Conservation (phyloP, 805 yeast genomes). For the Yamadazyma sp. region DNA sequence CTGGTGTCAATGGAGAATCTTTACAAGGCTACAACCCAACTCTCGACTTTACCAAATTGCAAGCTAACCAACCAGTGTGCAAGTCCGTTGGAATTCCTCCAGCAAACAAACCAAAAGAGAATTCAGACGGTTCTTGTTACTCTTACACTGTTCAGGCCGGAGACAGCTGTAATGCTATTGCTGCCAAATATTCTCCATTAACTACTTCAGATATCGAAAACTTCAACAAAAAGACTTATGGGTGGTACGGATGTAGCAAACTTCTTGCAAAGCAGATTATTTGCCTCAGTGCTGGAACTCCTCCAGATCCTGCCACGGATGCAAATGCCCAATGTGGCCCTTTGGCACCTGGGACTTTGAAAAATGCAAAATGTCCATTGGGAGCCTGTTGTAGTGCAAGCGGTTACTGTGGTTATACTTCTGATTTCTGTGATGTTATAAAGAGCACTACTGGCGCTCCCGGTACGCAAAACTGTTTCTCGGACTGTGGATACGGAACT, state of each 20-base stretch:
- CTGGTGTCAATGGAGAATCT: conserved; percentile 14
- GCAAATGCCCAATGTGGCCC: conserved; percentile 22
- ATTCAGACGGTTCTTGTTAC: conserved; percentile 20
- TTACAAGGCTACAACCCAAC: conserved; percentile 13
- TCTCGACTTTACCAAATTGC: conserved; percentile 10
- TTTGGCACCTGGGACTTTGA: conserved; percentile 18
- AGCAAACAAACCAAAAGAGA: conserved; percentile 11
- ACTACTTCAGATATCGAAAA: conserved; percentile 8
- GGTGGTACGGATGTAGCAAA: conserved; percentile 19
- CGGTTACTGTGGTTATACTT: conserved; percentile 19
- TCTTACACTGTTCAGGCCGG: conserved; percentile 14
- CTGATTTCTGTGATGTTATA: conserved; percentile 15
- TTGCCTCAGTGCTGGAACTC: conserved; percentile 19
- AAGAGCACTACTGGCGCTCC: conserved; percentile 17
- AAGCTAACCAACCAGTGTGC: conserved; percentile 15
- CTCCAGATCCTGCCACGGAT: conserved; percentile 18
- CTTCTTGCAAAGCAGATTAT: conserved; percentile 11
- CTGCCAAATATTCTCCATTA: conserved; percentile 13
- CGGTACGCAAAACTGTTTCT: conserved; percentile 18
- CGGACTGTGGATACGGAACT: conserved; percentile 21
- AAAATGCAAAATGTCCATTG: conserved; percentile 18
- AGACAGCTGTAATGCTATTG: conserved; percentile 16
- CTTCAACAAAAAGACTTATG: conserved; percentile 16
- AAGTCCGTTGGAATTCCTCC: conserved; percentile 11
- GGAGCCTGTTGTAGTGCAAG: conserved; percentile 20